These are phyloP conservation scores for Teratosphaeria epicoccoides DNA, from an alignment of 2,329 filamentous ascomycete species.

Conservation along the genomic window DNA sequence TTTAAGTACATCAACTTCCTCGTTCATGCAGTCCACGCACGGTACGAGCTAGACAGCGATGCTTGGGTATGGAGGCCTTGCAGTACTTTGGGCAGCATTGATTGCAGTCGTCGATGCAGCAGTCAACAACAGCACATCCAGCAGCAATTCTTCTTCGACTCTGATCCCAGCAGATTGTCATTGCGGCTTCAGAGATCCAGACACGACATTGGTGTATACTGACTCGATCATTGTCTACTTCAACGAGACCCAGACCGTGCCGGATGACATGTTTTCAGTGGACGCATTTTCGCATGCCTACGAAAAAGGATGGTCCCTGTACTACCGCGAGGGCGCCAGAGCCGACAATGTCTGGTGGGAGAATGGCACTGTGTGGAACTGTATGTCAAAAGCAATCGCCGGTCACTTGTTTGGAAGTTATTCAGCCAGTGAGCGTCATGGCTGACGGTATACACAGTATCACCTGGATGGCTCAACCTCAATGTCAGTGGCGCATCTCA, in stretches of 20 bases:
- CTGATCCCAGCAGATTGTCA: slow-evolving; percentile 26
- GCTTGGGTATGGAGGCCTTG: not conserved
- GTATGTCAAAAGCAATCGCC: not conserved
- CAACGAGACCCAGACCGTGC: slow-evolving; percentile 35
- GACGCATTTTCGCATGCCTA: slow-evolving; percentile 34
- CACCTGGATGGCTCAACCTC: slow-evolving; percentile 24
- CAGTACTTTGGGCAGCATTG: not conserved
- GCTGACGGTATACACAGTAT: not conserved
- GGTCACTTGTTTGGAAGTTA: not conserved
- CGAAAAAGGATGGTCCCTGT: slow-evolving; percentile 38
- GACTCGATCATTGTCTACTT: slow-evolving; percentile 42
- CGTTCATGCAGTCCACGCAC: not conserved
- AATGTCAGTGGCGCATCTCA: slow-evolving; percentile 24
- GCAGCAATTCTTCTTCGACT: not conserved
- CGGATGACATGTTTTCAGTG: slow-evolving; percentile 27
- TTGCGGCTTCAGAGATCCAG: slow-evolving; percentile 37
- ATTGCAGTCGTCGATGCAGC: not conserved
- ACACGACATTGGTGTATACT: slow-evolving; percentile 32
- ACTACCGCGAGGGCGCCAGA: slow-evolving; percentile 35
- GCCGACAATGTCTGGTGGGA: slow-evolving; percentile 30
- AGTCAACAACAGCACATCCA: not conserved
- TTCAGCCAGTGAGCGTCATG: not conserved
- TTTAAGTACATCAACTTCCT: not conserved
- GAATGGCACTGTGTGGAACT: slow-evolving; percentile 6
- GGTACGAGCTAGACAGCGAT: not conserved